Conservation (phyloP, 169 alveolate species). For the Plasmodium cynomolgi region DNA sequence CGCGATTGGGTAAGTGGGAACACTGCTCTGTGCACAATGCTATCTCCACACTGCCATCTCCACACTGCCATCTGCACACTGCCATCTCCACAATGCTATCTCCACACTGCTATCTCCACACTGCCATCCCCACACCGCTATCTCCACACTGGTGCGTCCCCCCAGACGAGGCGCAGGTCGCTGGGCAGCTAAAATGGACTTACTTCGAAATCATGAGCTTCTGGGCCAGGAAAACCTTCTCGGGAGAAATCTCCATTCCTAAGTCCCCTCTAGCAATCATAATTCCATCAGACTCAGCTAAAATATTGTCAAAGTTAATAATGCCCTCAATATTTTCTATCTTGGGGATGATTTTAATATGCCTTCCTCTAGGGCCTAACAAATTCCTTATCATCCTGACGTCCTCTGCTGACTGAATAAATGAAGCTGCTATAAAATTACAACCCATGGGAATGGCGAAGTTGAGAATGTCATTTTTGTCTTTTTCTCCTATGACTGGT, state of each 20-base stretch:
- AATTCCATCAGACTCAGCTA: constrained; percentile 97
- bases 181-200: background rate
- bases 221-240: constrained; percentile 97
- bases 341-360: constrained; percentile 96
- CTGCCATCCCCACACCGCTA: background rate
- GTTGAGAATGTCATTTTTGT: constrained; percentile 95
- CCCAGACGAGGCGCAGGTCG: background rate
- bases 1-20: background rate
- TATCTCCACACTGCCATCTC: background rate
- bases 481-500: constrained; percentile 98
- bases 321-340: constrained; percentile 98
- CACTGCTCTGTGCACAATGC: no score
- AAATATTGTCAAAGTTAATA: constrained; percentile 94
- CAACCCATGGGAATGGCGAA: constrained; percentile 97
- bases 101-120: background rate
- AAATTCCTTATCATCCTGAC: constrained; percentile 81
- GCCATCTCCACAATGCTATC: background rate
- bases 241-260: constrained; percentile 99
- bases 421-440: constrained; percentile 96
- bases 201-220: constrained; percentile 95
- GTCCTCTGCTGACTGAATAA: constrained; percentile 88
- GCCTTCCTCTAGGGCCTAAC: constrained; percentile 91
- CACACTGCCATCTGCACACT: background rate
- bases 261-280: constrained; percentile 99
- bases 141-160: background rate